Evolutionary conservation across 2,329 filamentous ascomycete genomes (phyloP), one percentile per base, ranked within the genome.

Genomic region (Trichoderma semiorbis): DNA sequence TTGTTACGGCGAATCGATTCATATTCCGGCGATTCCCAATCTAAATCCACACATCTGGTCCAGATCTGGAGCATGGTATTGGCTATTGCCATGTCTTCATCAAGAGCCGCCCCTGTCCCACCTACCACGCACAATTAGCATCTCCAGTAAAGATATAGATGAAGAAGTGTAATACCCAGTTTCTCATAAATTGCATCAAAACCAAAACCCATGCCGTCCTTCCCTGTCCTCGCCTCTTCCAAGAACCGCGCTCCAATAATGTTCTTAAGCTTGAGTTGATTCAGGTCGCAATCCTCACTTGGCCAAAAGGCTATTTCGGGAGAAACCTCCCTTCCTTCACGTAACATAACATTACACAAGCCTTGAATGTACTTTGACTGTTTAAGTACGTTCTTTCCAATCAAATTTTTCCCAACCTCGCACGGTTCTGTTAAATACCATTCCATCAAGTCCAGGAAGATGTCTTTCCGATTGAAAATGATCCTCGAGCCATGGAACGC

Each of bases 401-500:
- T 1, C 2, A 66, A 7, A 18, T 55, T 66, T 55, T 66, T 66
- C 7, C 63, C 63, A 3, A 66, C 63, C 47, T 55, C n/a, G 28
- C 63, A 66, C 5, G 63, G 63, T 36, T 66, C 43, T 6, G 47
- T 55, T 16, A 66, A 11, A 55, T 36, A 66, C 63, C 63, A 66
- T 28, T 66, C 63, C 8, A 66, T 7, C n/a, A 66, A 53, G 30
- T 69, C 66, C 8, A 69, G 7, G 12, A 69, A 69, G 11, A 11
- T 18, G 50, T 57, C 60, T 61, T 60, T 12, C 21, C 26, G 14
- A 50, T 34, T 43, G 21, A 61, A 69, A 14, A 71, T 50, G 14
- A 71, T 61, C 63, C 28, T 67, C 16, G 61, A 67, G 34, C 69
- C 66, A 36, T 69, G 66, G 30, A 61, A 69, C 6, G 66, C 66